A percentile compares a stretch with the other conserved stretches of the same genome.
phyloP scores from a whole-genome alignment of 768 basidiomycete genomes.

The Lentinula raphanica region DNA sequence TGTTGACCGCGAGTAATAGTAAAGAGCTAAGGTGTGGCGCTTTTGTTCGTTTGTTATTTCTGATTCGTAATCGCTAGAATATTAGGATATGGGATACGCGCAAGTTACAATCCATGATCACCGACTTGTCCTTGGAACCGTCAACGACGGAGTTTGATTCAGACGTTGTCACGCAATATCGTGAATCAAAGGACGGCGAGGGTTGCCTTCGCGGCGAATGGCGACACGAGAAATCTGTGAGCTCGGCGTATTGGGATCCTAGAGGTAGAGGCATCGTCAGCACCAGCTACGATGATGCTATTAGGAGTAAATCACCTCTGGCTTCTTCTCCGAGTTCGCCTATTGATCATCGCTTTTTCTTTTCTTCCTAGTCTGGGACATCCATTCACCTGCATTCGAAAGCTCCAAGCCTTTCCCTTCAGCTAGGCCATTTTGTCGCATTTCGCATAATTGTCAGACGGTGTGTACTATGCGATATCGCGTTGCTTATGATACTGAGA shows the following conservation, averaged over 20 bases:
- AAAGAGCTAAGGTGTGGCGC: conserved; percentile 60
- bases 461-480: conserved; percentile 38
- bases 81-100: conserved; percentile 77
- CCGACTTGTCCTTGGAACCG: conserved; percentile 23
- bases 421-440: conserved; percentile 56
- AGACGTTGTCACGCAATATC: conserved; percentile 43
- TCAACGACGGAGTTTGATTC: conserved; percentile 31
- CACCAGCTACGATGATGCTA: conserved; percentile 77
- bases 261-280: conserved; percentile 74
- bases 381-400: conserved; percentile 46
- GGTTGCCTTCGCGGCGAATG: conserved; percentile 59
- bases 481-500: background rate
- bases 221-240: conserved; percentile 71
- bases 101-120: conserved; percentile 45
- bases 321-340: background rate
- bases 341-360: conserved; percentile 23
- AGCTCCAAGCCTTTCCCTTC: conserved; percentile 47
- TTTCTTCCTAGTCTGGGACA: conserved; percentile 88
- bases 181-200: conserved; percentile 46
- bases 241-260: conserved; percentile 84
- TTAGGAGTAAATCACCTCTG: conserved; percentile 44
- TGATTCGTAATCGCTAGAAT: background rate
- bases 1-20: conserved; percentile 75
- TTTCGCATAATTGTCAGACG: conserved; percentile 77
- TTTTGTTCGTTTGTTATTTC: background rate